Conservation (phyloP, 257 asterid genomes). For the Nicotiana obtusifolia region DNA sequence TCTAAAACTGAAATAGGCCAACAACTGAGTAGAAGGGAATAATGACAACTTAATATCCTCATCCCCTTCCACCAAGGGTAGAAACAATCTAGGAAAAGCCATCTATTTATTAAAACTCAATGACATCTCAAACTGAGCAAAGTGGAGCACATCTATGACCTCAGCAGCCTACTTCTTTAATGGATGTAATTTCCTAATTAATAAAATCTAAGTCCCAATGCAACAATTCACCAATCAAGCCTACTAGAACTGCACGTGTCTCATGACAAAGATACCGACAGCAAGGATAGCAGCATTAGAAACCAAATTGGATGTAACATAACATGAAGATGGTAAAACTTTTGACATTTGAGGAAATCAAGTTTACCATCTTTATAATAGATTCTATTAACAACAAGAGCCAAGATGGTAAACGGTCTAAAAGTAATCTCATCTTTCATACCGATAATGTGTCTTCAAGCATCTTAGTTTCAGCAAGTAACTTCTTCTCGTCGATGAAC, state of each 20-base stretch:
- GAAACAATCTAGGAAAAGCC: not conserved
- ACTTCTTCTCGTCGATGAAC: conserved; percentile 87
- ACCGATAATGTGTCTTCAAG: conserved; percentile 89
- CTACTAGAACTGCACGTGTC: conserved; percentile 1
- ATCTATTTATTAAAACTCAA: not conserved
- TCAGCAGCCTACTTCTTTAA: not conserved
- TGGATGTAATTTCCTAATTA: not conserved
- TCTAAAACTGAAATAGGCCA: not conserved
- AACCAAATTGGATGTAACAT: not conserved
- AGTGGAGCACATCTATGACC: not conserved
- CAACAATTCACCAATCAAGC: not conserved
- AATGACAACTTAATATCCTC: not conserved
- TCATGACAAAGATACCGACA: not conserved
- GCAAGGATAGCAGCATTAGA: not conserved
- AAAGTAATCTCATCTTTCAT: conserved; percentile 18
- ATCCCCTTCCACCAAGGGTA: not conserved
- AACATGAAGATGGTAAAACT: not conserved
- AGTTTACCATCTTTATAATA: conserved; percentile 2
- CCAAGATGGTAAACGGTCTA: not conserved
- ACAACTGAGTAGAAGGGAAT: not conserved
- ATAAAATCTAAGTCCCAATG: not conserved
- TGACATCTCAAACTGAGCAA: not conserved
- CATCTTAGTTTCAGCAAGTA: conserved; percentile 78
- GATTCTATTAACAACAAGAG: not conserved
- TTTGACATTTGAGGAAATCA: not conserved